Percentiles rank a stretch among this genome's conserved stretches.
These are phyloP conservation scores for Saccharum hybrid DNA, from an alignment of 202 grass and related monocot genomes.

Conservation along the genomic window DNA sequence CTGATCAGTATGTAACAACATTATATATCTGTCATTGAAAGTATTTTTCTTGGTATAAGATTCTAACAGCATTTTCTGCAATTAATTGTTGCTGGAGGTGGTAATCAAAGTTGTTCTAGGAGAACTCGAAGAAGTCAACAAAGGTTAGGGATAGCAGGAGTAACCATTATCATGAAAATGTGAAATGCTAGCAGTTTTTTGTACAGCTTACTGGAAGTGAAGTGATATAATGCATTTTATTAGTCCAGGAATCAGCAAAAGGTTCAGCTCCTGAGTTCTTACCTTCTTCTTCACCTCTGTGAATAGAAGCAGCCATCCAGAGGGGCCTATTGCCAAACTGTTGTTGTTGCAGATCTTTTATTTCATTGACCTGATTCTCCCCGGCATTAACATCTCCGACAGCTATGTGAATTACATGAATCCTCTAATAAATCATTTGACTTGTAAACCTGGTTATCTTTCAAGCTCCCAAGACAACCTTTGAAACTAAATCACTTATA, in stretches of 20 bases:
- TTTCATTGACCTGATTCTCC: slow-evolving; percentile 52
- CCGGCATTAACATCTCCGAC: slow-evolving; percentile 63
- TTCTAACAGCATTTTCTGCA: not conserved
- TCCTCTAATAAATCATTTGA: slow-evolving; percentile 41
- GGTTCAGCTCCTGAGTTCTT: slow-evolving; percentile 6
- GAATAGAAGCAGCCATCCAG: slow-evolving; percentile 90
- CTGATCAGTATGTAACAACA: not conserved
- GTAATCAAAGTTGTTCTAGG: not conserved
- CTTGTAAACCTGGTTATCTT: slow-evolving; percentile 39
- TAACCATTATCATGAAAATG: not conserved
- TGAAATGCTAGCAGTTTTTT: slow-evolving; percentile 22
- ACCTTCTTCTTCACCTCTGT: slow-evolving; percentile 92
- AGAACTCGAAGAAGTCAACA: not conserved
- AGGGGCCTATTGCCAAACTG: slow-evolving; percentile 65
- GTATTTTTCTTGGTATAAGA: slow-evolving; percentile 30
- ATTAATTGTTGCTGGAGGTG: not conserved
- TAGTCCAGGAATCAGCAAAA: slow-evolving; percentile 14
- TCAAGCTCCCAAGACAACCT: slow-evolving; percentile 30
- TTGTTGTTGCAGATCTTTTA: slow-evolving; percentile 64
- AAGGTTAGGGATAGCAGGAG: not conserved
- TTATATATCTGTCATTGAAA: not conserved
- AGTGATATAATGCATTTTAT: slow-evolving; percentile 7
- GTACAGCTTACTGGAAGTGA: slow-evolving; percentile 26
- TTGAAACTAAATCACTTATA: slow-evolving; percentile 23
- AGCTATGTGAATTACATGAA: slow-evolving; percentile 56